phyloP scores from a whole-genome alignment of 345 rosid species.

The Mallotus nudiflorus region DNA sequence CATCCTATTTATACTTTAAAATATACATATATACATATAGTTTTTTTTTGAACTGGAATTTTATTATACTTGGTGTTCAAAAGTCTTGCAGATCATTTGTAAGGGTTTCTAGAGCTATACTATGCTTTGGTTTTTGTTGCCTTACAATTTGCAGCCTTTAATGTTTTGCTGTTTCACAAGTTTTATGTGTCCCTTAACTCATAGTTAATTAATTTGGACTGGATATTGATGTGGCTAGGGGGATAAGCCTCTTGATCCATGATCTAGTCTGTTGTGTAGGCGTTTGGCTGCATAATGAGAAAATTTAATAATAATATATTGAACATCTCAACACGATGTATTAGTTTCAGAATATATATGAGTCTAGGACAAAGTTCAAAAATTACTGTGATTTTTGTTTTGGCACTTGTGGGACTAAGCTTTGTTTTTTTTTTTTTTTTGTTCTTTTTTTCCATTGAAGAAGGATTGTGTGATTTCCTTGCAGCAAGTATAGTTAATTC shows the following conservation, averaged over 20 bases:
- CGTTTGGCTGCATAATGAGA: neutral
- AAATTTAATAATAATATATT: too few species aligned
- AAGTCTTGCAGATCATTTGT: neutral
- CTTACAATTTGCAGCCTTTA: neutral
- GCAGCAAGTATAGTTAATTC: too few species aligned
- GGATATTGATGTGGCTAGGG: neutral
- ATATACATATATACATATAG: too few species aligned
- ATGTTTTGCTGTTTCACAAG: neutral
- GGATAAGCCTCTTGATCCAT: neutral
- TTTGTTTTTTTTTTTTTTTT: too few species aligned
- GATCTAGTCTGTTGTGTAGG: neutral
- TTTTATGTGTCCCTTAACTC: neutral
- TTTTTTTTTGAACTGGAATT: too few species aligned
- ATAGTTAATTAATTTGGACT: neutral
- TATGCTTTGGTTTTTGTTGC: neutral
- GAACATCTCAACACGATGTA: too few species aligned
- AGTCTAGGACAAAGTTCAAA: too few species aligned
- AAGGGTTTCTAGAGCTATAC: neutral
- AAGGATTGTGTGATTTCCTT: too few species aligned
- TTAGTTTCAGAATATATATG: too few species aligned
- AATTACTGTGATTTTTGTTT: too few species aligned
- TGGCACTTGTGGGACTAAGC: too few species aligned
- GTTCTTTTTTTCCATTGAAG: too few species aligned
- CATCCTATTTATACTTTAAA: neutral
- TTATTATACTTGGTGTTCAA: neutral